Conservation (phyloP, 2,329 filamentous ascomycete species). For the Arthrinium phaeospermum region DNA sequence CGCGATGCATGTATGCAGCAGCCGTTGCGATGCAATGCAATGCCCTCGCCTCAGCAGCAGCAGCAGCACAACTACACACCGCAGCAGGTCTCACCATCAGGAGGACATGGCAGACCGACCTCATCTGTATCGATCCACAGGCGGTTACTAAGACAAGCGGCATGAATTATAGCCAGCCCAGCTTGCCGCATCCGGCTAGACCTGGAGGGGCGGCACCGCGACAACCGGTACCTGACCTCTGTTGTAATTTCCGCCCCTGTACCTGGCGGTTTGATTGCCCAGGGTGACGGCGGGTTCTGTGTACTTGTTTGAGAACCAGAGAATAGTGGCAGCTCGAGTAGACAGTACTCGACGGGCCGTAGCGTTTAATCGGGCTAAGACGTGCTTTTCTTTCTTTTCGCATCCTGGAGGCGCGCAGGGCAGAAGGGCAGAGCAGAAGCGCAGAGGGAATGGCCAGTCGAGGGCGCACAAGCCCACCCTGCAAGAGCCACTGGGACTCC, state of each 20-base stretch:
- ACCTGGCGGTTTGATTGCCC: conserved; percentile 4
- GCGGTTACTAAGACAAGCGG: background rate
- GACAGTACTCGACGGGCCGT: background rate
- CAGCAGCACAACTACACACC: background rate
- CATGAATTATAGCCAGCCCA: background rate
- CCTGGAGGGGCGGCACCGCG: background rate
- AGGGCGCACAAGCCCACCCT: background rate
- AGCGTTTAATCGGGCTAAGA: background rate
- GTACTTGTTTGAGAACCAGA: too few relatives aligned
- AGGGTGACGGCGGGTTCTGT: background rate
- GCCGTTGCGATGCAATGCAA: background rate
- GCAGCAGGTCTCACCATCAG: background rate
- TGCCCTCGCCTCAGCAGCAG: background rate
- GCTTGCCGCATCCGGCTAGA: background rate
- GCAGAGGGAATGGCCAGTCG: background rate
- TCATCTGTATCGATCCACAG: background rate
- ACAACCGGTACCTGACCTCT: conserved; percentile 8
- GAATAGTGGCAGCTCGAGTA: too few relatives aligned
- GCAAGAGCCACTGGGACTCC: conserved; percentile 1
- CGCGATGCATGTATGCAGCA: background rate
- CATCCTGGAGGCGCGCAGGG: background rate
- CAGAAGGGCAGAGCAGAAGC: background rate
- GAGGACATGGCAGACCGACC: background rate
- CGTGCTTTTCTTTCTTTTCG: background rate
- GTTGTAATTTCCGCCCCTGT: conserved; percentile 5